Percentiles rank a stretch among this genome's conserved stretches.
Evolutionary conservation across 1,284 basidiomycete genomes (phyloP).

Genomic region (Cryptococcus sp.): DNA sequence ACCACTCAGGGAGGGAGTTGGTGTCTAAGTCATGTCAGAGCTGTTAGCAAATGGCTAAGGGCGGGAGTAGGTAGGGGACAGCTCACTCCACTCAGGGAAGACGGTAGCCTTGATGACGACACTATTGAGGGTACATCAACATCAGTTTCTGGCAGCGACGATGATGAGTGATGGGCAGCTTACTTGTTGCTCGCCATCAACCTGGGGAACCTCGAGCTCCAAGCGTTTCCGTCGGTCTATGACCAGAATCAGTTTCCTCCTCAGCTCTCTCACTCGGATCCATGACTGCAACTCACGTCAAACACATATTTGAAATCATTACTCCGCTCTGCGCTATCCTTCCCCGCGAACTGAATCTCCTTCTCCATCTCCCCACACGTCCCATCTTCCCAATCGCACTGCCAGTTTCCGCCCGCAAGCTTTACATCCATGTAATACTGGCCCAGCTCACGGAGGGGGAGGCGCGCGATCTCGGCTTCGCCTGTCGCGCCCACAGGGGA

Average conservation of each 20-base stretch:
- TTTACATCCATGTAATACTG: slow-evolving; percentile 49
- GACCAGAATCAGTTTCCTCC: background rate
- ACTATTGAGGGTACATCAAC: slow-evolving; percentile 15
- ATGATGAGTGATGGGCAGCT: slow-evolving; percentile 7
- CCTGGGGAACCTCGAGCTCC: slow-evolving; percentile 50
- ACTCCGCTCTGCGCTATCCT: slow-evolving; percentile 42
- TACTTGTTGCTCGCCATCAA: slow-evolving; percentile 49
- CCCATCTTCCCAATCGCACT: slow-evolving; percentile 49
- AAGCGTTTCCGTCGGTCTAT: slow-evolving; percentile 50
- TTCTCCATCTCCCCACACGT: slow-evolving; percentile 48
- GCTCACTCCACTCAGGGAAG: slow-evolving; percentile 52
- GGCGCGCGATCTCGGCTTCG: slow-evolving; percentile 32
- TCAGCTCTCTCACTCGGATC: background rate
- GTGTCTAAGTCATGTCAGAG: slow-evolving; percentile 21
- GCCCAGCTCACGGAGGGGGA: slow-evolving; percentile 33
- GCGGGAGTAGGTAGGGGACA: background rate
- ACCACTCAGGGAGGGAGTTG: slow-evolving; percentile 50
- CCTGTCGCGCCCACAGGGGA: slow-evolving; percentile 39
- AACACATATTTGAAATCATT: slow-evolving; percentile 52
- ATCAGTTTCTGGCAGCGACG: slow-evolving; percentile 1
- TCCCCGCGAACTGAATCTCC: slow-evolving; percentile 43
- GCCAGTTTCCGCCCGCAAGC: slow-evolving; percentile 46
- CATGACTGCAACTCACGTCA: slow-evolving; percentile 37
- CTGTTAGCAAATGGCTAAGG: background rate
- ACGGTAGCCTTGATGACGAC: slow-evolving; percentile 51